Evolutionary conservation across 306 rosid species (phyloP), one percentile per base, ranked within the genome.

Genomic region (Sicyos edulis): DNA sequence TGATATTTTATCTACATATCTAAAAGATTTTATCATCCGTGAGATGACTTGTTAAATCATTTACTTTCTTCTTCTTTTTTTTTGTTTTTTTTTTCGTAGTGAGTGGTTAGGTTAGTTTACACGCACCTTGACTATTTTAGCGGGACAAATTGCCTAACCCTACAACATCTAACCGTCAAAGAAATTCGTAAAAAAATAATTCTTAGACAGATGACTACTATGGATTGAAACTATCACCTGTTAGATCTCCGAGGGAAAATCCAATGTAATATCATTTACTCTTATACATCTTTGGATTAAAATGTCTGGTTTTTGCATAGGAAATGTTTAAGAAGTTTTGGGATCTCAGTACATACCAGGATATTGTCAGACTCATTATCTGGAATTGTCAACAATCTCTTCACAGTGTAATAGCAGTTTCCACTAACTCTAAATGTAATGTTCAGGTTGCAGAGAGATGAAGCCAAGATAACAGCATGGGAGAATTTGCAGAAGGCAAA

Each of bases 381-480:
- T 60, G 44, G 44, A 60, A 26, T 21, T 29, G 45, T 60, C 45
- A 37, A 5, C 21, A 65, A 65, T 65, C 16, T 37, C 22, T 12
- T 1, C 8, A 42, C 49, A 29, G 11, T 17, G 19, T 56, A 20
- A 72, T 37, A 32, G 44, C 24, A 50, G 45, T 52, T 24, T 52
- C 47, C 49, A 15, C 60, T 21, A 16, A 71, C 4, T 64, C 44
- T 1, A 47, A 16, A 64, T 52, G 64, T 32, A 44, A 62, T 68
- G 19, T 54, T 73, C 87, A 92, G 96, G 79, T 53, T 73, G 84
- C 83, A 83, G 68, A 85, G 91, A 73, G 90, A 92, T 82, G 98
- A 90, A 80, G 89, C 96, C 75, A 92, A 88, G 79, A 90, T 92
- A 66, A 58, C 56, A 68, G 98, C 98, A 1, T 90, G 98, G 98